phyloP scores from a whole-genome alignment of 2,329 filamentous ascomycete genomes.

The Exophiala viscosa region DNA sequence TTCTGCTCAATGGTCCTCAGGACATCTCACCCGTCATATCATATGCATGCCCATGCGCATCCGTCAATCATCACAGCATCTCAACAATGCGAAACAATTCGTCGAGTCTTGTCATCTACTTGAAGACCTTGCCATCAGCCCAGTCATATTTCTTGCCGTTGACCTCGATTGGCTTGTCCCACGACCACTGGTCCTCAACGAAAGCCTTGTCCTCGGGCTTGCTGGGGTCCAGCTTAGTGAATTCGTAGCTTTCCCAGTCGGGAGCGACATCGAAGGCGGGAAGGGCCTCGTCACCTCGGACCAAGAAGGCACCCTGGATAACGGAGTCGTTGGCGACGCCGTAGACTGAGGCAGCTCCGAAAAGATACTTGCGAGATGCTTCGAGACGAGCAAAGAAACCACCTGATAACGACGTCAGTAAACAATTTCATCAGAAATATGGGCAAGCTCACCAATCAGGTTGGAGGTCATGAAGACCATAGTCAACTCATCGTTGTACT shows the following conservation, averaged over 20 bases:
- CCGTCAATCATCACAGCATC: no score
- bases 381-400: slow-evolving; percentile 98
- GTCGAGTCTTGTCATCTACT: slow-evolving; percentile 59
- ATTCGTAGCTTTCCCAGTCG: slow-evolving; percentile 93
- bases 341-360: slow-evolving; percentile 85
- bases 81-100: not conserved
- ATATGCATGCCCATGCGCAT: no score
- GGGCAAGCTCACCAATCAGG: slow-evolving; percentile 65
- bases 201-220: slow-evolving; percentile 82
- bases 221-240: slow-evolving; percentile 90
- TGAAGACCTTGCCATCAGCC: slow-evolving; percentile 97
- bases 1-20: no score
- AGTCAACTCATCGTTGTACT: slow-evolving; percentile 98
- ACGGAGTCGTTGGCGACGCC: slow-evolving; percentile 84
- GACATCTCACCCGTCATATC: no score
- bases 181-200: slow-evolving; percentile 83
- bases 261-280: slow-evolving; percentile 95
- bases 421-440: slow-evolving; percentile 20
- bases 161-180: slow-evolving; percentile 78
- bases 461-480: slow-evolving; percentile 99
- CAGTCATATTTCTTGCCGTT: slow-evolving; percentile 85
- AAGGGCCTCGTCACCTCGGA: slow-evolving; percentile 81
- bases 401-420: slow-evolving; percentile 40
- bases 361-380: slow-evolving; percentile 95
- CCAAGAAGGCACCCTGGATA: slow-evolving; percentile 88